Conservation (phyloP, 2,329 filamentous ascomycete genomes). For the Sclerotinia sclerotiorum region DNA sequence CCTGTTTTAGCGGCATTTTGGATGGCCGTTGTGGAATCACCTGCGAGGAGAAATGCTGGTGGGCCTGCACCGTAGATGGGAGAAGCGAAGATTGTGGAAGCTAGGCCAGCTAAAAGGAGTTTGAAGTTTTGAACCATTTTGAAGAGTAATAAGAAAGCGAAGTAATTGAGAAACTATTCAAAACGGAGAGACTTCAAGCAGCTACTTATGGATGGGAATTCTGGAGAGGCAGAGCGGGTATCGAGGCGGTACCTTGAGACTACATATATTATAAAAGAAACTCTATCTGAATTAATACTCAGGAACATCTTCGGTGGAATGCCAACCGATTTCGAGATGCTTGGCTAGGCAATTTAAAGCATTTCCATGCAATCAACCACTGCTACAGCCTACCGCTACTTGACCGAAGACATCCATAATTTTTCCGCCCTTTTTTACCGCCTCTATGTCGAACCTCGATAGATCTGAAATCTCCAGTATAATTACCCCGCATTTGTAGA, state of each 20-base stretch:
- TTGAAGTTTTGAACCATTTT: conserved; percentile 12
- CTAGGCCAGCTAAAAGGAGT: background rate
- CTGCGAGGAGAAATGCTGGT: conserved; percentile 44
- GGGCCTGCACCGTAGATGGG: conserved; percentile 24
- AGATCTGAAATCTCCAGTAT: background rate
- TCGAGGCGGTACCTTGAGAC: background rate
- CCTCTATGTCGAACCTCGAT: too few species aligned
- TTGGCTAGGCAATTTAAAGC: too few species aligned
- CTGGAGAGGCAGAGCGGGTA: background rate
- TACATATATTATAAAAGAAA: background rate
- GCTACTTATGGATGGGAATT: background rate
- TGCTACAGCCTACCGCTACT: background rate
- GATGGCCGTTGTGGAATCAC: conserved; percentile 44
- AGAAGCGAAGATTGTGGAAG: background rate
- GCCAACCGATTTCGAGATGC: background rate
- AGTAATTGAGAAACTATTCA: too few species aligned
- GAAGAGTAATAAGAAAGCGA: background rate
- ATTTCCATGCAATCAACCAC: too few species aligned
- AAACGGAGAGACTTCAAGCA: background rate
- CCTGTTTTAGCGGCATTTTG: conserved; percentile 20
- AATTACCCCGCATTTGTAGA: background rate
- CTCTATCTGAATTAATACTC: background rate
- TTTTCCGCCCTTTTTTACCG: background rate
- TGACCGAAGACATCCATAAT: background rate
- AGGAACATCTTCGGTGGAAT: conserved; percentile 1